Conservation (phyloP, 1,284 basidiomycete species). For the Pisolithus thermaeus region DNA sequence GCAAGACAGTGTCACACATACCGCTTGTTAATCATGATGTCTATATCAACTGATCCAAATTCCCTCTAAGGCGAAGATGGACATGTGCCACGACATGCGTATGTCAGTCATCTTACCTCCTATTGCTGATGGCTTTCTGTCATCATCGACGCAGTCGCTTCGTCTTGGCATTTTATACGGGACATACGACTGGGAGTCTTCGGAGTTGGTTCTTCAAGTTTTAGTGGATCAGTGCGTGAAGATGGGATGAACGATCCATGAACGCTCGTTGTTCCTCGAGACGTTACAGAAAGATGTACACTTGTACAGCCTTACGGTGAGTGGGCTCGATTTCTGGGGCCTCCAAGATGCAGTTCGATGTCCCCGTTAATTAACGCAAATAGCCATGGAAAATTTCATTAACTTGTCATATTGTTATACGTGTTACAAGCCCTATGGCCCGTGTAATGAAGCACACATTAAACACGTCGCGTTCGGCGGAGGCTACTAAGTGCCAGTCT, state of each 20-base stretch:
- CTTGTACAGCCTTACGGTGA: constrained; percentile 83
- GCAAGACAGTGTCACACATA: constrained; percentile 59
- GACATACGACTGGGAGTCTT: constrained; percentile 77
- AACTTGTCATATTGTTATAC: constrained; percentile 61
- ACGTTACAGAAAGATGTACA: constrained; percentile 56
- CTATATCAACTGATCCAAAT: constrained; percentile 50
- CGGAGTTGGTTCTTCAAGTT: constrained; percentile 54
- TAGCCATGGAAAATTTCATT: constrained; percentile 70
- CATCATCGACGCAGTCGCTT: too few relatives aligned
- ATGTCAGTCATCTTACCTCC: too few relatives aligned
- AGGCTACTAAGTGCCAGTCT: too few relatives aligned
- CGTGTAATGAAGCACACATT: constrained; percentile 80
- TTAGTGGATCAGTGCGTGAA: constrained; percentile 30
- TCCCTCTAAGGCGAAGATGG: constrained; percentile 35
- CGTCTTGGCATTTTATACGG: constrained; percentile 18
- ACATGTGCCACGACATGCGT: too few relatives aligned
- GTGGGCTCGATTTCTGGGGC: constrained; percentile 17
- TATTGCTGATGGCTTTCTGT: too few relatives aligned
- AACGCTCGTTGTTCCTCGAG: constrained; percentile 36
- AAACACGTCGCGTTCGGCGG: constrained; percentile 47
- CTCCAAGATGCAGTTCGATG: too few relatives aligned
- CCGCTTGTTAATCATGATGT: constrained; percentile 14
- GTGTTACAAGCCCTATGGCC: constrained; percentile 53
- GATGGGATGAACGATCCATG: too few relatives aligned
- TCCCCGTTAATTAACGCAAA: neutral